Conservation (phyloP, 352 stramenopile genomes). For the Pythium aristosporum region DNA sequence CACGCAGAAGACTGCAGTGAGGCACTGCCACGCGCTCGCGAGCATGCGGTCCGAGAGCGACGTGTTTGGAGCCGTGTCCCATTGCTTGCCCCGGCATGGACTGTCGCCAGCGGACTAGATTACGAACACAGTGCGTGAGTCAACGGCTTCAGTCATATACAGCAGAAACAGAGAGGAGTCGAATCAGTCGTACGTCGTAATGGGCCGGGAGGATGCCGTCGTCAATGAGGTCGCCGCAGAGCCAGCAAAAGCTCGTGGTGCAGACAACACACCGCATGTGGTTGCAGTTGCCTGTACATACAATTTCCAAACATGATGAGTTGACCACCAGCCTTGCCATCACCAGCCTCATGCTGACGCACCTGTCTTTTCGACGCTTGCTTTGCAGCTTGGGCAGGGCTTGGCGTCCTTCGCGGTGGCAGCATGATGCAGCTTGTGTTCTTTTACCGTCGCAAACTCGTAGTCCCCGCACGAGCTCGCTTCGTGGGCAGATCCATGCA, state of each 20-base stretch:
- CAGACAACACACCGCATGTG: conserved; percentile 91
- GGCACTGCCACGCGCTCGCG: not conserved
- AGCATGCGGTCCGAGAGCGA: conserved; percentile 2
- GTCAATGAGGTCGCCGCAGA: conserved; percentile 82
- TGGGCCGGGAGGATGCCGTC: conserved; percentile 83
- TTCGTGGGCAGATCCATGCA: conserved; percentile 82
- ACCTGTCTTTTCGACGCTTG: conserved; percentile 80
- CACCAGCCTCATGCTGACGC: not conserved
- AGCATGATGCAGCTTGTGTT: conserved; percentile 73
- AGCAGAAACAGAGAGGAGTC: no score
- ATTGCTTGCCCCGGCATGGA: conserved; percentile 13
- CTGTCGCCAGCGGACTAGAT: not conserved
- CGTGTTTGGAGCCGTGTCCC: not conserved
- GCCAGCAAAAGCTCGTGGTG: conserved; percentile 87
- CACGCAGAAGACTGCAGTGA: not conserved
- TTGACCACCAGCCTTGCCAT: no score
- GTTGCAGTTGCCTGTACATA: conserved; percentile 73
- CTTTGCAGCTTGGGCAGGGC: conserved; percentile 83
- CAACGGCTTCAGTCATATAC: not conserved
- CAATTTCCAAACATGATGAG: no score
- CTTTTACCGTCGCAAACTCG: conserved; percentile 62
- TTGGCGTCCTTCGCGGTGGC: conserved; percentile 78
- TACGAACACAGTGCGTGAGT: not conserved
- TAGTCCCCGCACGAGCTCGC: conserved; percentile 71
- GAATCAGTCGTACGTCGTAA: conserved; percentile 38